Base-by-base conservation (phyloP, 495 filamentous ascomycete species). In the Tuber indicum region DNA sequence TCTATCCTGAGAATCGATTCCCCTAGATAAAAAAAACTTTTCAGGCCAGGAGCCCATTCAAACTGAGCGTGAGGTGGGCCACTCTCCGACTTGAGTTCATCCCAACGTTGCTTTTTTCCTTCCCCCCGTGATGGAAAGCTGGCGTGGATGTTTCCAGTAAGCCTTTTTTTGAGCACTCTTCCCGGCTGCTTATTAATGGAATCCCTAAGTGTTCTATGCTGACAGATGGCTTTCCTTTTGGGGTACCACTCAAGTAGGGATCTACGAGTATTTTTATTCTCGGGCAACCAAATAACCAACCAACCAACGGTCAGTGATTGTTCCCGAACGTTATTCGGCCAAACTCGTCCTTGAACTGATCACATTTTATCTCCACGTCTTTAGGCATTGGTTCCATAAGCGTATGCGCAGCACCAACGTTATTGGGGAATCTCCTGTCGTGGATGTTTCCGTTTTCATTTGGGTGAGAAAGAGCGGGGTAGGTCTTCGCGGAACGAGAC, bases 361-460 rank as follows among this genome's bases (percentile, higher is more conserved):
- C 58, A 62, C 52, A 62, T 62, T 58, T 58, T 26, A 52, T 62
- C 52, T 32, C 52, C 52, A 62, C 52, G n/a, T 62, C 52, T 62
- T 16, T 26, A 36, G 4, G 5, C 58, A 66, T 66, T 17, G 17
- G 58, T 14, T 19, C 16, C 58, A 66, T 19, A 66, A 66, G 58
- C 16, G 14, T 66, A 6, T 19, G 26, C 58, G 14, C 36, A 36
- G 14, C 26, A 36, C 32, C 26, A 66, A 14, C n/a, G 14, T 17
- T 66, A 32, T 19, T 19, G 26, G 58, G 58, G 58, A 36, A 66
- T 66, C 58, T 36, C 58, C 12, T 14, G 58, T 8, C 36, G 58
- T 36, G 58, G 58, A 16, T 36, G 58, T 66, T 26, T 36, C 58
- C 4, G 12, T 36, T 66, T 8, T 66, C 26, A 16, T 19, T 66